Base-by-base conservation (phyloP, 2,329 filamentous ascomycete species). In the Myrmaecium sp. region DNA sequence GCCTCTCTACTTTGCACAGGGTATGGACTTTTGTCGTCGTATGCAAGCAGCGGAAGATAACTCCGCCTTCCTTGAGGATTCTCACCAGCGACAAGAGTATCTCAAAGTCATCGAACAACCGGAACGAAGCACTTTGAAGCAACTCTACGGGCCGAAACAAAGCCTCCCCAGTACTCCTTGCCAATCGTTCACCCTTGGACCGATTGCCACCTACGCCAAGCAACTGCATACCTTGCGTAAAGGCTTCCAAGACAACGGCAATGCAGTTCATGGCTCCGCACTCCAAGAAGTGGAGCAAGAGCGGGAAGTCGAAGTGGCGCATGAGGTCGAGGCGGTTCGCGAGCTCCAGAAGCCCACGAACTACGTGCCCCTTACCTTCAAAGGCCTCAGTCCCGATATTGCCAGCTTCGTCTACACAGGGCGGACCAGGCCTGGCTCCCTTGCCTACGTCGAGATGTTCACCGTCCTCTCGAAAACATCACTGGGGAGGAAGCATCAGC, bases 251-350 rank as follows among this genome's bases (percentile, higher is more conserved):
- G 58, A 62, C 15, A 43, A 43, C 3, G 59, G 58, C 1, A 50
- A 55, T 2, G 55, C 52, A 1, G 43, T 57, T 3, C 50, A 62
- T 27, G 54, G 51, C 0, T 64, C 64, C 0, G 62, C 65, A 0
- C 43, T 77, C 1, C 58, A 74, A 25, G 72, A 78, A 29, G 70
- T 62, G 2, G 55, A 60, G 26, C 53, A 58, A 31, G 66, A 74
- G 34, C 50, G 69, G 10, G 69, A 75, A 32, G 57, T 73, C 0
- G 64, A 60, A 31, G 57, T 70, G 0, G 67, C 64, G 3, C 55
- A 62, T 10, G 61, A 74, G 34, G 57, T 73, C 0, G 67, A 75
- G 30, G 49, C 57, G 5, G 57, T 71, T 0, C 61, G 68, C 0
- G 58, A 72, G 33, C 48, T 62, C 2, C 59, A 72, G 37, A 60